Conservation (phyloP, 2,329 filamentous ascomycete genomes). For the Venturia carpophila region DNA sequence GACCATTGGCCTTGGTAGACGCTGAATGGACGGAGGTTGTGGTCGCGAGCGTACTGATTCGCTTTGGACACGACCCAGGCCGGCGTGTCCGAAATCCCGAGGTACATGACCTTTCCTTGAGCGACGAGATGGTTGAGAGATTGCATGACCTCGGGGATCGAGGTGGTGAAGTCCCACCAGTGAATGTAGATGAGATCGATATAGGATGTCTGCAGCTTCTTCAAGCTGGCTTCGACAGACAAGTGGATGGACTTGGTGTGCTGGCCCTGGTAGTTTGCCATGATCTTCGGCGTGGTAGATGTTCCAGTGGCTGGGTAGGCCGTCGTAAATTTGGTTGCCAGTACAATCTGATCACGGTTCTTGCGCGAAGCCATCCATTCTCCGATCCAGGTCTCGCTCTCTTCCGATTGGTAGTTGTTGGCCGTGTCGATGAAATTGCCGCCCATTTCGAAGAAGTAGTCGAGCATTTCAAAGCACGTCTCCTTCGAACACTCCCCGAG, state of each 20-base stretch:
- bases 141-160: conserved; percentile 33
- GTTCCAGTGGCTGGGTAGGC: conserved; percentile 27
- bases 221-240: conserved; percentile 33
- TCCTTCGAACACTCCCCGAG: conserved; percentile 41
- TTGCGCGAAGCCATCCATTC: conserved; percentile 43
- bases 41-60: conserved; percentile 54
- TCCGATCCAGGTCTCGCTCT: conserved; percentile 43
- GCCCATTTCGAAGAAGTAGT: conserved; percentile 39
- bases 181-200: conserved; percentile 27
- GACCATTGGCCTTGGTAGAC: conserved; percentile 62
- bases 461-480: conserved; percentile 39
- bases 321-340: conserved; percentile 48
- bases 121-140: conserved; percentile 30
- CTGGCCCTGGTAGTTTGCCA: conserved; percentile 39
- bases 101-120: conserved; percentile 33
- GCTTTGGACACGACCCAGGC: conserved; percentile 39
- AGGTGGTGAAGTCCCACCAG: conserved; percentile 33
- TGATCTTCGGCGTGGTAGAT: conserved; percentile 24
- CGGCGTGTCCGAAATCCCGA: conserved; percentile 33
- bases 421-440: conserved; percentile 45
- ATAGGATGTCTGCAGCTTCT: conserved; percentile 36
- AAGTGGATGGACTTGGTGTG: conserved; percentile 32
- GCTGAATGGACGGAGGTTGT: conserved; percentile 62
- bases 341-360: conserved; percentile 43
- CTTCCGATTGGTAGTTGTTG: conserved; percentile 41